phyloP scores from a whole-genome alignment of 2,329 filamentous ascomycete genomes.

The Trichoderma sp. region DNA sequence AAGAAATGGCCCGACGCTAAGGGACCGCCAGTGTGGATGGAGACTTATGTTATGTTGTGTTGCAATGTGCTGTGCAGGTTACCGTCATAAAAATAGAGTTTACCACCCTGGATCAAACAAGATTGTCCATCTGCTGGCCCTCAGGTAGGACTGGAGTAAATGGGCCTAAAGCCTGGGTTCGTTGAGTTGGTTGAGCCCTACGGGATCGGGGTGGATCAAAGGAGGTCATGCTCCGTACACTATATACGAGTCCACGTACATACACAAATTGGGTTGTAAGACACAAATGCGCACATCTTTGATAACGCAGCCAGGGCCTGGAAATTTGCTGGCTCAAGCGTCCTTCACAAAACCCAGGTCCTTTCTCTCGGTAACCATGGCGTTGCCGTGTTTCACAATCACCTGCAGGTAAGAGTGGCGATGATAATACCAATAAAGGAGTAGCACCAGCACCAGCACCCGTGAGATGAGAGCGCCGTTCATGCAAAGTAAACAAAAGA shows the following conservation, averaged over 20 bases:
- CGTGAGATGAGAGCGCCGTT: neutral
- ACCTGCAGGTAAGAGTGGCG: slow-evolving; percentile 4
- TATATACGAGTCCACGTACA: neutral
- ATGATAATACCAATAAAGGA: neutral
- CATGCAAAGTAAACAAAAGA: slow-evolving; percentile 12
- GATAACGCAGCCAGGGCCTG: slow-evolving; percentile 9
- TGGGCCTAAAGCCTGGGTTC: neutral
- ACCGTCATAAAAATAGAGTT: slow-evolving; percentile 5
- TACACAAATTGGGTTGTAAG: slow-evolving; percentile 4
- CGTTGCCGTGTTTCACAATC: slow-evolving; percentile 13
- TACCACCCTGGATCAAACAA: slow-evolving; percentile 1
- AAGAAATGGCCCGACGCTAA: slow-evolving; percentile 1
- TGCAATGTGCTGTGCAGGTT: neutral
- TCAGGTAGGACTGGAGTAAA: neutral
- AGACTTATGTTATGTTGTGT: neutral
- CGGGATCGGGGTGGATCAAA: slow-evolving; percentile 8
- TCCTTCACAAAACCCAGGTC: slow-evolving; percentile 6
- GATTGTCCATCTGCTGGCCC: neutral
- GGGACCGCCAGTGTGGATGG: neutral
- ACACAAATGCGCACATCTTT: slow-evolving; percentile 13
- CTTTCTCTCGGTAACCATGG: slow-evolving; percentile 7
- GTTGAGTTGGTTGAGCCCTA: neutral
- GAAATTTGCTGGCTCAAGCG: slow-evolving; percentile 19
- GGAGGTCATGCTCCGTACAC: neutral
- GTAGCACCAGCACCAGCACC: neutral